phyloP scores from a whole-genome alignment of 2,329 filamentous ascomycete genomes.

The Sphaerulina populicola region DNA sequence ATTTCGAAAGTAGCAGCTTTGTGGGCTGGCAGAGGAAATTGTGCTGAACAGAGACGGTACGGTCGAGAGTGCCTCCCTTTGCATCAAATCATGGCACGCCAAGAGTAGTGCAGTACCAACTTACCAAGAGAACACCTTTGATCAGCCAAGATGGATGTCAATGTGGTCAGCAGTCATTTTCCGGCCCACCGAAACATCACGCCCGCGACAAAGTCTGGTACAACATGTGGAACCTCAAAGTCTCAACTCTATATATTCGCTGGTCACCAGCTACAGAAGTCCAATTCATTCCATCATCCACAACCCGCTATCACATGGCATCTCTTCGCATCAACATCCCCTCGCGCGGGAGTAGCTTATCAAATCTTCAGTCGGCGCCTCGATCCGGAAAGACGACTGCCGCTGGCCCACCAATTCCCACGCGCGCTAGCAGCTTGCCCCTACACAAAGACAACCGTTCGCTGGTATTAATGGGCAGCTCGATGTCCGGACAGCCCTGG shows the following conservation, averaged over 20 bases:
- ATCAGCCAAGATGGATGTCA: too few species aligned
- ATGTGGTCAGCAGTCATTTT: too few species aligned
- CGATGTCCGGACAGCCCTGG: background rate
- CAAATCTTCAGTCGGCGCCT: background rate
- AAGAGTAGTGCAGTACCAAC: too few species aligned
- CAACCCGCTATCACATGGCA: background rate
- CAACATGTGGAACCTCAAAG: too few species aligned
- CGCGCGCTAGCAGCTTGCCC: background rate
- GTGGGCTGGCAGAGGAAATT: too few species aligned
- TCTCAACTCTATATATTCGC: too few species aligned
- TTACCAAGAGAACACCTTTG: too few species aligned
- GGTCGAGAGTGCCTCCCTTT: too few species aligned
- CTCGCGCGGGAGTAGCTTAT: background rate
- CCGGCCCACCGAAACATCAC: too few species aligned
- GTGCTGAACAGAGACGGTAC: too few species aligned
- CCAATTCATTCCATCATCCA: background rate
- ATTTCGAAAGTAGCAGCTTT: background rate
- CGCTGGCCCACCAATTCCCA: background rate
- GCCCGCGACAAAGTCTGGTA: too few species aligned
- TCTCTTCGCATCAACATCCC: background rate
- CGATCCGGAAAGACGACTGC: background rate
- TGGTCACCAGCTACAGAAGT: background rate
- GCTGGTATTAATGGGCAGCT: background rate
- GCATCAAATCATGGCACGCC: too few species aligned
- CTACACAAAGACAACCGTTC: background rate